Evolutionary conservation across 1,139 yeast genomes (phyloP), one percentile per base, ranked within the genome.

Genomic region (Eremothecium gossypii): DNA sequence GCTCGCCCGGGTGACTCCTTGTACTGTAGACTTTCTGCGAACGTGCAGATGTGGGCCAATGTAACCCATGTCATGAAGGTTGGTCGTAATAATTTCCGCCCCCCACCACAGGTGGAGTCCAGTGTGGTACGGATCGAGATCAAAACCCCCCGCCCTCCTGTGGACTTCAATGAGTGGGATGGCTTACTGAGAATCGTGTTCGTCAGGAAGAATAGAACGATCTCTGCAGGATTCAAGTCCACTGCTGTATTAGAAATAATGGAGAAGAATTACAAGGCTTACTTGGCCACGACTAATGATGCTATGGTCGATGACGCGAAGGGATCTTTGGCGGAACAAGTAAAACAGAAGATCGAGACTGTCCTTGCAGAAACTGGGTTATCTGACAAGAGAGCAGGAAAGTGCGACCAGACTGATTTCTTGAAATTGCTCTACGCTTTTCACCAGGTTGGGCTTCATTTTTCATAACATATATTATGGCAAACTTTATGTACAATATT

Each of bases 21-120:
- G 39, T 91, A 91, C 67, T 87, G 96, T 64, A 75, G 99, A 55
- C 71, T 91, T 44, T 82, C 95, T 14, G 98, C 95, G 29, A 93
- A 91, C 58, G 97, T 91, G 0, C 98, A 91, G 60, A 89, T 91
- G 97, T 91, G 98, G 97, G 96, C 97, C 17, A 85, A 85, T 51
- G 96, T 93, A 17, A 87, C 95, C 7, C 98, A 91, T 64, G 85
- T 91, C 44, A 91, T 91, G 99, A 93, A 93, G 64, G 98, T 91
- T 33, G 97, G 98, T 28, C 82, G 79, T 60, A 93, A 93, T 63
- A 91, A 91, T 60, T 91, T 91, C 71, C 74, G 96, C 51, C 99
- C 99, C 31, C 99, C 99, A 14, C 99, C 99, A 44, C 91, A 91
- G 63, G 99, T 91, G 46, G 99, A 91, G 64, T 86, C 96, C 0